phyloP scores from a whole-genome alignment of 305 asterid species.

The Withania somnifera region DNA sequence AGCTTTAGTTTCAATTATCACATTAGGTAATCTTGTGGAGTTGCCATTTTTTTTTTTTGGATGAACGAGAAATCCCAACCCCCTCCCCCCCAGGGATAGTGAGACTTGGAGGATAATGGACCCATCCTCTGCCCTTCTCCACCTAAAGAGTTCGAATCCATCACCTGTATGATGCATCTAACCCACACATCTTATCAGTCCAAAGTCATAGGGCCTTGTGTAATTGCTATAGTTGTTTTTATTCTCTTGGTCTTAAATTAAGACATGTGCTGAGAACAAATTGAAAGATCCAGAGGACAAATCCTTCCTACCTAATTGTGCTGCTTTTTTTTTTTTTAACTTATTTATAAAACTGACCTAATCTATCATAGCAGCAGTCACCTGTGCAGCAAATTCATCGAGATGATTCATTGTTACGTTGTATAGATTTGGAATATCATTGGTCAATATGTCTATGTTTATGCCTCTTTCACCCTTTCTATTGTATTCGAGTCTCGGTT shows the following conservation, averaged over 20 bases:
- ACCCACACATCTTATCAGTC: background rate
- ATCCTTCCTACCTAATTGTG: background rate
- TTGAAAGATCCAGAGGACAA: background rate
- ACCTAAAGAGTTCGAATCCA: background rate
- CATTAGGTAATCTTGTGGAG: background rate
- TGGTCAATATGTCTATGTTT: background rate
- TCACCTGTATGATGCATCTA: background rate
- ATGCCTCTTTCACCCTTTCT: background rate
- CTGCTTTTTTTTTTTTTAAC: background rate
- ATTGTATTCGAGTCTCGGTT: background rate
- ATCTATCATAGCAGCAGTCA: background rate
- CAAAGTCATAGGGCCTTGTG: background rate
- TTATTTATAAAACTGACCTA: background rate
- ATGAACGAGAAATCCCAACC: background rate
- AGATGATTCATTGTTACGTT: background rate
- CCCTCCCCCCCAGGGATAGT: too few species aligned
- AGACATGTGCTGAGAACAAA: background rate
- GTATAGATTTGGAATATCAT: too few species aligned
- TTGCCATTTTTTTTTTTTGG: background rate
- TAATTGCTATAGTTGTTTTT: background rate
- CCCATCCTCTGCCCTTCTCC: background rate
- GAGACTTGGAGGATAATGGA: background rate
- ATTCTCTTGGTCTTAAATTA: background rate
- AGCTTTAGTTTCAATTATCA: background rate
- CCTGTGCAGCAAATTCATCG: background rate